Base-by-base conservation (phyloP, 805 yeast genomes). In the Nematodospora valgi region DNA sequence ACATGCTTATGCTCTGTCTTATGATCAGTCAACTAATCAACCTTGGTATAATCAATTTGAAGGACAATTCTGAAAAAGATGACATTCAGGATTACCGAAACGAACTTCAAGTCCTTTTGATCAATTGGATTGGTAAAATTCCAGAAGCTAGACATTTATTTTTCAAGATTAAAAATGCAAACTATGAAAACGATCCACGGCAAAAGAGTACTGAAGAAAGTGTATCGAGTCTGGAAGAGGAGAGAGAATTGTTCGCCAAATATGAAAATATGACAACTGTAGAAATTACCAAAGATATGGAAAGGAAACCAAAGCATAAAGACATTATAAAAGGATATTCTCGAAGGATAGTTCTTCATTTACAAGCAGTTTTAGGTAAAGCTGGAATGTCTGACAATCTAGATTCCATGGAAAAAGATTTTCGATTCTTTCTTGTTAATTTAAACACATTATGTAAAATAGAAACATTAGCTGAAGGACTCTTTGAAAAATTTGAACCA, bases 131-230 rank as follows among this genome's bases (percentile, higher is more conserved):
- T 23, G 80, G 82, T 4, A 62, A 53, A 38, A 37, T 78, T 0
- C 80, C 82, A 0, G 85, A 78, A 34, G 87, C 88, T 0, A 66
- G 80, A 41, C 72, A 69, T 27, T 48, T 82, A 4, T 81, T 74
- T 45, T 77, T 76, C 45, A 46, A 47, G 38, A 38, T 48, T 6
- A 54, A 57, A 35, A 51, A 43, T 26, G 43, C 47, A 24, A 42
- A 36, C 22, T 37, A 41, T 23, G 41, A 37, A 15, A 15, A 25
- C 3, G 13, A 10, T 8, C 27, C 6, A 14, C 11, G 30, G 5
- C 19, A 27, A 17, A 27, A 23, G 10, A 22, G 15, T 6, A 30
- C 10, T 18, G 16, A 18, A 12, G n/a, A 19, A 14, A 25, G 13
- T 4, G 24, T 17, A 10, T 28, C 10, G 12, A n/a, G n/a, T 7